Percentiles rank a stretch among this genome's conserved stretches.
Evolutionary conservation across 2,329 filamentous ascomycete species (phyloP).

Genomic region (Xylaria hypoxylon): DNA sequence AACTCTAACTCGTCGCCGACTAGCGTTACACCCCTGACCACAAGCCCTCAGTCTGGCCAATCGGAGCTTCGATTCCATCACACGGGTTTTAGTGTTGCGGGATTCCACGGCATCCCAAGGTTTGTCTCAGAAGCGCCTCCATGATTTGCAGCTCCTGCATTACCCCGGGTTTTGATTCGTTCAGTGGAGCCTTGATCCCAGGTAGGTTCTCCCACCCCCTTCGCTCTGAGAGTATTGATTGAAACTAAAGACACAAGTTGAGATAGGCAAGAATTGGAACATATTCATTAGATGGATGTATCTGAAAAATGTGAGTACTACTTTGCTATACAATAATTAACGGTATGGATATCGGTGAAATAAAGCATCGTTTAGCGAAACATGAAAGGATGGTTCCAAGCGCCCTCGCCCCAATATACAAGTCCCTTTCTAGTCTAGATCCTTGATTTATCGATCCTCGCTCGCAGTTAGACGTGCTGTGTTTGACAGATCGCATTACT

Average conservation of each 20-base stretch:
- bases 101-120: conserved; percentile 19
- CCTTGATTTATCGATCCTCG: conserved; percentile 1
- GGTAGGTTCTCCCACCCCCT: conserved; percentile 2
- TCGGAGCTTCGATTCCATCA: conserved; percentile 43
- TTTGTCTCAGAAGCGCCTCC: conserved; percentile 17
- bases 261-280: too few relatives aligned
- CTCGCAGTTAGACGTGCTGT: neutral
- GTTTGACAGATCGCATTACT: neutral
- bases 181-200: neutral
- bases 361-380: neutral
- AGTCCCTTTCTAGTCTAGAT: conserved; percentile 6
- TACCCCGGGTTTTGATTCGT: neutral
- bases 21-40: too few relatives aligned
- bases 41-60: conserved; percentile 43
- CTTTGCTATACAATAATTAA: conserved; percentile 7
- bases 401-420: conserved; percentile 6
- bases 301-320: neutral
- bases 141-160: conserved; percentile 13
- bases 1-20: conserved; percentile 21
- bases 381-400: conserved; percentile 3
- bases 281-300: too few relatives aligned
- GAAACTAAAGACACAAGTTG: too few relatives aligned
- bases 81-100: conserved; percentile 26
- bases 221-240: neutral
- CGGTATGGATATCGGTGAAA: neutral